Base-by-base conservation (phyloP, 75 land plant genomes). In the Chamaecyparis obtusa region DNA sequence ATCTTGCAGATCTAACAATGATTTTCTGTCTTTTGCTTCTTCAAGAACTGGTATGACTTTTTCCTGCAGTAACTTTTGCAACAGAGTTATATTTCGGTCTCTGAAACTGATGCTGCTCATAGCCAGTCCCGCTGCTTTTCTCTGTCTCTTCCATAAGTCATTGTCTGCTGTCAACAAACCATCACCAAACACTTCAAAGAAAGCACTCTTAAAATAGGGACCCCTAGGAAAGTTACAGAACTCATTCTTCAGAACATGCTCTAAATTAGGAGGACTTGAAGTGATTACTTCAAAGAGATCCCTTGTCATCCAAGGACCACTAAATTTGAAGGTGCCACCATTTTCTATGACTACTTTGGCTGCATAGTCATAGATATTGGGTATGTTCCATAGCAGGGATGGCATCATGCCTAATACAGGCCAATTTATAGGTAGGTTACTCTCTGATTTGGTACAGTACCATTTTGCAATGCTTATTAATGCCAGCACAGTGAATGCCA, bases 1-100 rank as follows among this genome's bases (percentile, higher is more conserved):
- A 54, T 96, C 97, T 67, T 97, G 92, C 43, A 90, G 84, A 51
- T 77, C 80, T 4, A 77, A 2, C 3, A 33, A 39, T 17, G 44
- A 39, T 36, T 77, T 77, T 33, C 19, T 77, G 4, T 36, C 8
- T 6, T 39, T 36, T 5, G 80, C 39, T 77, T 77, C 43, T 77
- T 39, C 80, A 17, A 77, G 80, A 5, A 77, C 80, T 77, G 46
- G 43, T 32, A 77, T 39, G 24, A 77, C 4, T 17, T 39, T 77
- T 77, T 77, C 80, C 21, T 36, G 21, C 16, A 37, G 21, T 13
- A 77, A 37, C 14, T 37, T 39, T 37, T 77, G 80, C 43, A 77
- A 36, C 21, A 16, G 80, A 37, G 1, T 19, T 77, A 39, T 14
- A 33, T 4, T 77, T 1, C 24, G 43, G 15, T 77, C 80, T 36